Evolutionary conservation across 371 early-diverging fungal genomes (phyloP), one percentile per base, ranked within the genome.

Genomic region (Syncephalastrum sp.): DNA sequence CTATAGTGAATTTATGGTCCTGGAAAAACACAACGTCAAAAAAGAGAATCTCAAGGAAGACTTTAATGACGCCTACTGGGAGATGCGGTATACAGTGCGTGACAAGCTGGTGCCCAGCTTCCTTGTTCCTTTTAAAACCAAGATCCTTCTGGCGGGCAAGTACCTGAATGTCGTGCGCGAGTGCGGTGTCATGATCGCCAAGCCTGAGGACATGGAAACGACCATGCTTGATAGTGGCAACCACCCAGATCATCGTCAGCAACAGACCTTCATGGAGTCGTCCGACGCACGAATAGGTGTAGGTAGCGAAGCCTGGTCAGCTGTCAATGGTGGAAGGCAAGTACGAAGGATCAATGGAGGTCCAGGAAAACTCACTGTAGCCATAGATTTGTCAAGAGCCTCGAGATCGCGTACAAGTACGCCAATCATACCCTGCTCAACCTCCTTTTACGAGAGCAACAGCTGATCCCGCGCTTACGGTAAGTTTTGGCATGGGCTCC

Each of bases 151-250:
- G 25, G 92, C 96, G 0, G 98, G 98, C 27, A 96, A 95, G 67
- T 97, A 95, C 61, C 72, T 95, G 57, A 97, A 96, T 65, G 95
- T 96, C 1, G 82, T 96, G 17, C 79, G 91, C 4, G 95, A 91
- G 57, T 96, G 95, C 65, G 90, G 90, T 50, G 84, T 85, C 8
- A 79, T 67, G 19, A 74, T 84, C 24, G 73, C 80, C 1, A 72
- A 72, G 29, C 71, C 76, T 5, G 71, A 73, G 43, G 72, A 73
- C 16, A 77, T 77, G 77, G 63, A 70, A 23, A 54, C 55, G 15
- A 67, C 59, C 16, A 53, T 70, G 42, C 16, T 46, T 14, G 61
- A 57, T 3, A 57, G 59, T 19, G 42, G 54, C 8, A 41, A 33
- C 21, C 7, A 42, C 27, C 43, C 59, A 53, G 56, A 60, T 15